Evolutionary conservation across 768 basidiomycete genomes (phyloP), one percentile per base, ranked within the genome.

Genomic region (Vishniacozyma victoriae): DNA sequence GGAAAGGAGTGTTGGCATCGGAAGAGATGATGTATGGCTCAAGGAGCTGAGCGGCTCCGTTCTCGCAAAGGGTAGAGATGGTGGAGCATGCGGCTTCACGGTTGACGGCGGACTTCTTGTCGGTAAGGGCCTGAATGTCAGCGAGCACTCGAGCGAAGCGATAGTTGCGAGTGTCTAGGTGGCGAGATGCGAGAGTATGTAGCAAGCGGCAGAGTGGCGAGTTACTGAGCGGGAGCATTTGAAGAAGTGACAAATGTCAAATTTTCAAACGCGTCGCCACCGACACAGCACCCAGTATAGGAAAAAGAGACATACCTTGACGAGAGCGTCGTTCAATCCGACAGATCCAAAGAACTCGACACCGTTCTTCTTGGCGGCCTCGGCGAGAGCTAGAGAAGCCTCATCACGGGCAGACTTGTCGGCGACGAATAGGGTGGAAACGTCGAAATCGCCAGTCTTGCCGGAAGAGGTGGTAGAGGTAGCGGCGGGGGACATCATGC

Each of bases 91-190:
- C 91, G 61, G 84, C 87, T 75, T 96, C 87, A 70, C 92, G 89
- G 56, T 85, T 80, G 54, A 84, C 85, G 44, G 89, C 84, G 15
- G 85, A 87, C 78, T 92, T 95, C 82, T 96, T 97, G 82, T 95
- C 89, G 74, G 77, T 78, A 56, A 95, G 82, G 44, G 88, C 90
- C 78, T 73, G 31, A 7, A 16, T 5, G 22, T n/a, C n/a, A n/a
- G n/a, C n/a, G n/a, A n/a, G n/a, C n/a, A n/a, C n/a, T n/a, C n/a
- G n/a, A n/a, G n/a, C n/a, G n/a, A n/a, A n/a, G n/a, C n/a, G n/a
- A n/a, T n/a, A n/a, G n/a, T n/a, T n/a, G n/a, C n/a, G n/a, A n/a
- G n/a, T n/a, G n/a, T n/a, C n/a, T n/a, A n/a, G n/a, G n/a, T n/a
- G n/a, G n/a, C n/a, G n/a, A n/a, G n/a, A n/a, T n/a, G n/a, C n/a